phyloP scores from a whole-genome alignment of 768 basidiomycete genomes.

The Auriscalpium vulgare region DNA sequence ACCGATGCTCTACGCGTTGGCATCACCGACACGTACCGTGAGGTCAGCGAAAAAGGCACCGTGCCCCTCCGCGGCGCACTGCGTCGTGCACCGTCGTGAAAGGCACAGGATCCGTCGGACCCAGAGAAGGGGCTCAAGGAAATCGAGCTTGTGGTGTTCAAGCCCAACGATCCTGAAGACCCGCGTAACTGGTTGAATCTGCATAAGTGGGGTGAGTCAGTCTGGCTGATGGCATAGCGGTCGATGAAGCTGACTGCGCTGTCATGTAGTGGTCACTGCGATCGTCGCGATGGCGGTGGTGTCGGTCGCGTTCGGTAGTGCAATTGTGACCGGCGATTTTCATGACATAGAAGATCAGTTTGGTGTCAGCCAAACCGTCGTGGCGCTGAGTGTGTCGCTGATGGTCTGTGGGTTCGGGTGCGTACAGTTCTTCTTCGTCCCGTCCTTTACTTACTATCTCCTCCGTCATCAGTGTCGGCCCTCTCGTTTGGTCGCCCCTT shows the following conservation, averaged over 20 bases:
- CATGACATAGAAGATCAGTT: conserved; percentile 25
- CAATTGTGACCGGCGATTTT: conserved; percentile 31
- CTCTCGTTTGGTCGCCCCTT: conserved; percentile 20
- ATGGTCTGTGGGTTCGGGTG: conserved; percentile 31
- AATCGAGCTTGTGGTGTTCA: conserved; percentile 30
- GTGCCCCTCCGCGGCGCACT: conserved; percentile 22
- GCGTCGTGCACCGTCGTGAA: conserved; percentile 20
- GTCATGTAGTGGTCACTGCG: conserved; percentile 15
- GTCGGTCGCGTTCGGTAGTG: conserved; percentile 28
- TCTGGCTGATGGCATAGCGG: not conserved
- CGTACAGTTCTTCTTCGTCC: conserved; percentile 23
- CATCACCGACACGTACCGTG: conserved; percentile 27
- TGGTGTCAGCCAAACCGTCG: conserved; percentile 25
- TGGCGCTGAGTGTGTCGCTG: conserved; percentile 26
- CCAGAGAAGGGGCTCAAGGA: conserved; percentile 28
- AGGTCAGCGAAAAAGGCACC: conserved; percentile 21
- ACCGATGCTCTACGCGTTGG: conserved; percentile 20
- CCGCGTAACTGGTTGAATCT: conserved; percentile 28
- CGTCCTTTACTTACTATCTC: not conserved
- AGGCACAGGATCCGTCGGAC: conserved; percentile 18
- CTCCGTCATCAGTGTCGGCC: conserved; percentile 10
- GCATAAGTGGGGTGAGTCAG: conserved; percentile 28
- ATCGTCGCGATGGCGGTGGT: conserved; percentile 26
- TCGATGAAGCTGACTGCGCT: not conserved
- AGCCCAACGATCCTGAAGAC: conserved; percentile 30